These are phyloP conservation scores for Aspergillus versicolor DNA, from an alignment of 2,329 filamentous ascomycete genomes.

Conservation along the genomic window DNA sequence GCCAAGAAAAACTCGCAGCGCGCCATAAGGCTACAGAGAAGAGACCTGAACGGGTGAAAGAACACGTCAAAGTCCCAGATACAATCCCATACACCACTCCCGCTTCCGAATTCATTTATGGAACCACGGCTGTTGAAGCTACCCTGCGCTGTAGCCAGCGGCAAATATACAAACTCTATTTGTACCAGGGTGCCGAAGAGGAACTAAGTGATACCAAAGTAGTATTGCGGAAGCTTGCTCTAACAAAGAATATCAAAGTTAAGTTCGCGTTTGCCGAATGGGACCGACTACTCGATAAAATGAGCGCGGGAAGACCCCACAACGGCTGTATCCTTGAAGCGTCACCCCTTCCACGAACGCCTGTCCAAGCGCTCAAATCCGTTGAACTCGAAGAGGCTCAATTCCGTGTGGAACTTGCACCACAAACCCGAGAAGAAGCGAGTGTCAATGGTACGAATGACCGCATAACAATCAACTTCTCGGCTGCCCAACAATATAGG, in stretches of 20 bases:
- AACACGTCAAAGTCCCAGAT: conserved; percentile 38
- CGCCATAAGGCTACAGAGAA: conserved; percentile 23
- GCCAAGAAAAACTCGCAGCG: neutral
- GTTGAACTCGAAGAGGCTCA: conserved; percentile 48
- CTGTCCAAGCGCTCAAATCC: conserved; percentile 59
- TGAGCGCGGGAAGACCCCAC: conserved; percentile 79
- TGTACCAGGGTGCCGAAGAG: conserved; percentile 63
- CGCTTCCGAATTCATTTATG: conserved; percentile 89
- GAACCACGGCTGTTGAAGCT: conserved; percentile 74
- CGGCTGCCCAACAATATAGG: conserved; percentile 8
- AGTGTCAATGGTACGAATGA: conserved; percentile 67
- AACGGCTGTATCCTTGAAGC: conserved; percentile 88
- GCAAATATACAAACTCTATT: conserved; percentile 80
- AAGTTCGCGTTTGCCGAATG: conserved; percentile 61
- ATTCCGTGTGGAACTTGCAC: conserved; percentile 61
- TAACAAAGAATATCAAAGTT: conserved; percentile 52
- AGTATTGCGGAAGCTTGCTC: conserved; percentile 40
- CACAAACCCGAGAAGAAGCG: conserved; percentile 73
- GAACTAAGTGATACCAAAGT: conserved; percentile 45
- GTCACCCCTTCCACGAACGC: conserved; percentile 74
- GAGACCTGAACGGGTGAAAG: conserved; percentile 33
- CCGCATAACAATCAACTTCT: conserved; percentile 44
- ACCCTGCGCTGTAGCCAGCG: conserved; percentile 69
- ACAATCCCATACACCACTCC: conserved; percentile 73
- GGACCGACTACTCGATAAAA: conserved; percentile 73